Conservation (phyloP, 2,329 filamentous ascomycete species). For the Colletotrichum scovillei region DNA sequence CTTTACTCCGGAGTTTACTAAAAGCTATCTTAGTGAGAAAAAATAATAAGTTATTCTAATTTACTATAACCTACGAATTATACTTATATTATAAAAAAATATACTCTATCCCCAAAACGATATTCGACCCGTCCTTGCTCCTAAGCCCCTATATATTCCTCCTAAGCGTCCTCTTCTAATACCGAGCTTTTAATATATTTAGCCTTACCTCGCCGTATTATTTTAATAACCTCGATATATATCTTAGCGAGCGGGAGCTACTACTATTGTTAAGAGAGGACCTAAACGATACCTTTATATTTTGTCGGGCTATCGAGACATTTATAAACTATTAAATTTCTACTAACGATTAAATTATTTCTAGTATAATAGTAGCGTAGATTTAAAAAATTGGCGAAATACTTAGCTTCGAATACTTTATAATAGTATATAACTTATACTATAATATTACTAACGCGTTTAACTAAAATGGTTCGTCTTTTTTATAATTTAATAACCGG, state of each 20-base stretch:
- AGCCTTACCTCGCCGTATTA: not conserved
- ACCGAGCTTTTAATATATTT: not conserved
- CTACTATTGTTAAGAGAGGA: not conserved
- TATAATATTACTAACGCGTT: not conserved
- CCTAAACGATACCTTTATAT: not conserved
- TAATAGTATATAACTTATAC: not conserved
- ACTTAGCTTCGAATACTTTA: not conserved
- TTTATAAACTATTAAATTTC: slow-evolving; percentile 41
- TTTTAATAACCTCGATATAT: not conserved
- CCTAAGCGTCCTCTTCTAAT: not conserved
- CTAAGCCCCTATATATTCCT: not conserved
- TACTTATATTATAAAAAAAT: not conserved
- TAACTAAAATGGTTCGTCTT: not conserved
- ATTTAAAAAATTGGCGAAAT: slow-evolving; percentile 32
- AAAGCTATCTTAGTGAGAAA: slow-evolving; percentile 22
- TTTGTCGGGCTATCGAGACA: slow-evolving; percentile 42
- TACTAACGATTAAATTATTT: slow-evolving; percentile 31
- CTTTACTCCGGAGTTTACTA: not conserved
- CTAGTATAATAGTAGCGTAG: slow-evolving; percentile 33
- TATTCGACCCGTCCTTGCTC: not conserved
- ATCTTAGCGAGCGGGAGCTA: not conserved
- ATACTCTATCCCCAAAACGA: not conserved
- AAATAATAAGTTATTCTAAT: not conserved
- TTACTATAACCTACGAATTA: not conserved
- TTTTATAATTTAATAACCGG: not conserved